Evolutionary conservation across 495 filamentous ascomycete genomes (phyloP), one percentile per base, ranked within the genome.

Genomic region (Penicillium diatomitis): DNA sequence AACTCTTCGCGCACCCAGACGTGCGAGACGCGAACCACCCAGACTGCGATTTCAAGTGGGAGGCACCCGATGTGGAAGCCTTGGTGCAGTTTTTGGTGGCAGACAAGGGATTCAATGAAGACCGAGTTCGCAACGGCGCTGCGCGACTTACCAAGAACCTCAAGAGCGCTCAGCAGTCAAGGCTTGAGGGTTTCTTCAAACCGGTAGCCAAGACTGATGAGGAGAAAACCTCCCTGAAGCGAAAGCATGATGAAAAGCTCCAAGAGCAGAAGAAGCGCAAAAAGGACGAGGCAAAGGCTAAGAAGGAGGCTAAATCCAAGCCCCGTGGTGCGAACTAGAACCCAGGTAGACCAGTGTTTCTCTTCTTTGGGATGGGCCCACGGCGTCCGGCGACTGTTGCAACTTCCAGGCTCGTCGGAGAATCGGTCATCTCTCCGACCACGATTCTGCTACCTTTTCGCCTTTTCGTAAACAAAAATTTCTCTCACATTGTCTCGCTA

Each of bases 131-230:
- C 31, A 79, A 71, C 38, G 91, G 77, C 10, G 90, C 85, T 2
- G 75, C 75, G 0, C 79, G 86, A 34, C 70, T 99, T 37, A 74
- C 81, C 60, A 99, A 97, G 74, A 90, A 86, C 49, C 68, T 94
- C 46, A 96, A 96, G 75, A 82, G 74, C 29, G 81, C 82, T 9
- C 92, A 96, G 64, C 92, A 99, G 65, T 81, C 85, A 4, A 80
- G 92, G 30, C 68, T 99, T n/a, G 89, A 95, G 60, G 91, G 95
- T 9, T 99, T 99, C 71, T 99, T 99, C 78, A 95, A 95, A 69
- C 83, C 88, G 8, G 66, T 95, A n/a, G 85, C 86, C 40, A 90
- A 87, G 71, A 88, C 89, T 3, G 84, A 88, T 8, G 84, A 83
- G 46, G 84, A 97, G 70, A 83, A 90, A 57, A 82, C 81, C 46